phyloP scores from a whole-genome alignment of 306 rosid species.

The Cucurbita moschata region DNA sequence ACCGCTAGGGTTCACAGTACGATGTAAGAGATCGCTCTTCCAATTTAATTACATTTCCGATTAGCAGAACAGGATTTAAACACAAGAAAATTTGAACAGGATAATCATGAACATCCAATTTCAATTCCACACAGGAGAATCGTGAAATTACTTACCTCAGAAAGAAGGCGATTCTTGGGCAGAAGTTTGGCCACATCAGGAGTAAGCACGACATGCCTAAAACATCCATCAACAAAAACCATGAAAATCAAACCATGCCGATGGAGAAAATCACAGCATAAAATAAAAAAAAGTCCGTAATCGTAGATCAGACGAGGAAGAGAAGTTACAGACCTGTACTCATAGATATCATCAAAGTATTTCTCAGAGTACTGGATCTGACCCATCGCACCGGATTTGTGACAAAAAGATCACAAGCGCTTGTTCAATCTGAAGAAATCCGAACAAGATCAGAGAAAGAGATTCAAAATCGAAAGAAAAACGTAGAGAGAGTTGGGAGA shows the following conservation, averaged over 20 bases:
- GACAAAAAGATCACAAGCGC: neutral
- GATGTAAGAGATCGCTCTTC: neutral
- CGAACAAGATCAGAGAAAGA: neutral
- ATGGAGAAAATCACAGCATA: neutral
- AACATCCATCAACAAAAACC: neutral
- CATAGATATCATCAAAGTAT: conserved; percentile 72
- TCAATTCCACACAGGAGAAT: neutral
- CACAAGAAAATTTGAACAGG: too few species aligned
- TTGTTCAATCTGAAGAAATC: neutral
- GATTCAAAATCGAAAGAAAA: neutral
- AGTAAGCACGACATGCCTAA: conserved; percentile 89
- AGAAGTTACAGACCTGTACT: conserved; percentile 42
- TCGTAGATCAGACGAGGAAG: neutral
- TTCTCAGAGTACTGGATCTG: conserved; percentile 97
- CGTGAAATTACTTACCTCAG: conserved; percentile 40
- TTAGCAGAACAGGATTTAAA: neutral
- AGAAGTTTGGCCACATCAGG: conserved; percentile 79
- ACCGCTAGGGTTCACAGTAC: too few species aligned
- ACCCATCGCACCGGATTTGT: conserved; percentile 33
- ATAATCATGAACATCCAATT: too few species aligned
- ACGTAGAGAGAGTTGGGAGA: neutral
- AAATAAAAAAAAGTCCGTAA: neutral
- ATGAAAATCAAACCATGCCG: neutral
- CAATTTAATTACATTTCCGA: neutral
- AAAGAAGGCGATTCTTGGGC: conserved; percentile 85